Base-by-base conservation (phyloP, 2,329 filamentous ascomycete species). In the Pezicula carpinea region DNA sequence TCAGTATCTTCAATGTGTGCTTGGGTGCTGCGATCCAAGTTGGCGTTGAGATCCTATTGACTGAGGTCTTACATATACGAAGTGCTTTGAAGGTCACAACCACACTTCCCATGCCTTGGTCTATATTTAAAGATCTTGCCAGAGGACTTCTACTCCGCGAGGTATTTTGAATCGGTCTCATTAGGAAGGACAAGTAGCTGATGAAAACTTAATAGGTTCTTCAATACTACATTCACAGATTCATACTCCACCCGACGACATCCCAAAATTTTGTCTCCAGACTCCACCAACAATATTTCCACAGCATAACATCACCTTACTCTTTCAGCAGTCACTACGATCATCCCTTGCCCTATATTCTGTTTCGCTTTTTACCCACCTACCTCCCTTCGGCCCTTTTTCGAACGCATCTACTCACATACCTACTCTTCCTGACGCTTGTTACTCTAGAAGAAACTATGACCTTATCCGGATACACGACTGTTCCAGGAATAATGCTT, bases 191-290 rank as follows among this genome's bases (percentile, higher is more conserved):
- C 41, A 34, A 26, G 33, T 43, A 34, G 48, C 47, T 50, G 29
- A 55, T 32, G 31, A 15, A n/a, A 3, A 14, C 21, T 39, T 13
- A 47, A 14, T 18, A 88, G 69, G 59, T 80, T 6, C 62, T 90
- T 10, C 79, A 82, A 48, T 96, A 95, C 64, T 76, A 81, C 57
- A 74, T 89, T 55, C 89, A 95, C 67, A 82, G 86, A 43, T 77
- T 78, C 59, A 49, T 85, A 21, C 75, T 96, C 7, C 89, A 95
- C 66, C 36, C 62, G 53, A 19, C 62, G 53, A 19, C 66, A 60
- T 56, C 64, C 0, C 57, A 60, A 14, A 58, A 49, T 23, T 63
- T 59, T 22, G 49, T 77, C 19, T 69, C 71, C 6, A 62, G 54
- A 5, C 65, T 74, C 43, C 71, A 80, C 61, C 50, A 59, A 40